phyloP scores from a whole-genome alignment of 352 stramenopile genomes.

The Bremia lactucae region DNA sequence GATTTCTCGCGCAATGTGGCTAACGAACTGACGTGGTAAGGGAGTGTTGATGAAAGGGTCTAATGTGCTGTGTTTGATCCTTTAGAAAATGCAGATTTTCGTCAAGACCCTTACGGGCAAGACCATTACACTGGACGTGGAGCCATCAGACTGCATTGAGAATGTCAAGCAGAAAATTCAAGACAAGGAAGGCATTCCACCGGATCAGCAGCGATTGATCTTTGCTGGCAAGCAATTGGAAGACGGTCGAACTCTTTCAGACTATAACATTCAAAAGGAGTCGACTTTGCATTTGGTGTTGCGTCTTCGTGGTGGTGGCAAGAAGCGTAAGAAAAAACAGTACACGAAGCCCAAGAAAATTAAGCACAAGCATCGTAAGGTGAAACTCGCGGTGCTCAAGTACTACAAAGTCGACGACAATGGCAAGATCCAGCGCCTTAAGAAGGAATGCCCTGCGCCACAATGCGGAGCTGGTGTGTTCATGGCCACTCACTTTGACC shows the following conservation, averaged over 20 bases:
- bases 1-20: conserved; percentile 1
- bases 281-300: conserved; percentile 95
- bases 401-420: conserved; percentile 96
- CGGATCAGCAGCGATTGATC: conserved; percentile 99
- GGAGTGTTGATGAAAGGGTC: neutral
- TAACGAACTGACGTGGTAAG: conserved; percentile 8
- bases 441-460: conserved; percentile 94
- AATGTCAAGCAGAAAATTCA: conserved; percentile 99
- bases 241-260: conserved; percentile 88
- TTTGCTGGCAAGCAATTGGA: conserved; percentile 99
- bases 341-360: conserved; percentile 99
- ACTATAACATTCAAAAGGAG: conserved; percentile 95
- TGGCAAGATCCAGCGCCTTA: conserved; percentile 94
- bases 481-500: conserved; percentile 99
- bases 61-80: conserved; percentile 12
- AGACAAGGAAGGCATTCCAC: conserved; percentile 99
- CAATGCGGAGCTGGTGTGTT: conserved; percentile 96
- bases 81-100: conserved; percentile 93
- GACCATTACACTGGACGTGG: conserved; percentile 95
- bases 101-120: conserved; percentile 97
- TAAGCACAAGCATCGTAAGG: conserved; percentile 93
- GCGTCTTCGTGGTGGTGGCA: conserved; percentile 89
- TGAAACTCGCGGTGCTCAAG: conserved; percentile 96
- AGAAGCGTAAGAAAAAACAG: conserved; percentile 99
- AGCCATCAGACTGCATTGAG: conserved; percentile 96